These are phyloP conservation scores for Camellia japonica DNA, from an alignment of 148 eudicot species.

Conservation along the genomic window DNA sequence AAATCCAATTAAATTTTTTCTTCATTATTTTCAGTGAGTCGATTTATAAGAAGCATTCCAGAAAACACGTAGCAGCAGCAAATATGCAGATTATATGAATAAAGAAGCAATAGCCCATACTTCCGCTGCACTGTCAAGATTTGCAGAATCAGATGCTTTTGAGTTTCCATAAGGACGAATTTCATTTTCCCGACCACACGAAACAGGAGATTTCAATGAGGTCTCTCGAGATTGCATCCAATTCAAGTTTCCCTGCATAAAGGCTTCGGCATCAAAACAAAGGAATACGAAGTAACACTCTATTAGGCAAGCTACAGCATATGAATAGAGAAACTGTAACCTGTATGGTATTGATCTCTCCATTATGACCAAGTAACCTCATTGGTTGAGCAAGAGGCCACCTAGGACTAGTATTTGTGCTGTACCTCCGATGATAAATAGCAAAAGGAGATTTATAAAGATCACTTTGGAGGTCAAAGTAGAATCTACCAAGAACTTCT, in stretches of 20 bases:
- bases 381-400: slow-evolving; percentile 99
- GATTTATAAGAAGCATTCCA: not conserved
- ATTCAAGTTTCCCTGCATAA: slow-evolving; percentile 88
- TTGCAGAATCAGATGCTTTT: slow-evolving; percentile 97
- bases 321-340: slow-evolving; percentile 38
- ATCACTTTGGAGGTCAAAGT: slow-evolving; percentile 72
- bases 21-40: slow-evolving; percentile 1
- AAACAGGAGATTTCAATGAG: slow-evolving; percentile 84
- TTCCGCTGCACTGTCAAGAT: slow-evolving; percentile 98
- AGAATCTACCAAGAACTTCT: slow-evolving; percentile 89
- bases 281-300: not conserved
- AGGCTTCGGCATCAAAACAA: slow-evolving; percentile 16
- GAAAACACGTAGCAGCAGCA: not conserved
- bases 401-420: slow-evolving; percentile 97
- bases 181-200: slow-evolving; percentile 97
- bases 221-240: slow-evolving; percentile 99
- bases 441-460: slow-evolving; percentile 86
- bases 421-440: slow-evolving; percentile 95
- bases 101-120: slow-evolving; percentile 36
- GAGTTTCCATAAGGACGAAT: slow-evolving; percentile 93
- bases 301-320: slow-evolving; percentile 1
- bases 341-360: slow-evolving; percentile 99
- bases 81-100: not conserved
- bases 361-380: slow-evolving; percentile 99
- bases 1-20: not conserved